These are phyloP conservation scores for Guillardia theta DNA, from an alignment of 78 protist genomes.

Conservation along the genomic window DNA sequence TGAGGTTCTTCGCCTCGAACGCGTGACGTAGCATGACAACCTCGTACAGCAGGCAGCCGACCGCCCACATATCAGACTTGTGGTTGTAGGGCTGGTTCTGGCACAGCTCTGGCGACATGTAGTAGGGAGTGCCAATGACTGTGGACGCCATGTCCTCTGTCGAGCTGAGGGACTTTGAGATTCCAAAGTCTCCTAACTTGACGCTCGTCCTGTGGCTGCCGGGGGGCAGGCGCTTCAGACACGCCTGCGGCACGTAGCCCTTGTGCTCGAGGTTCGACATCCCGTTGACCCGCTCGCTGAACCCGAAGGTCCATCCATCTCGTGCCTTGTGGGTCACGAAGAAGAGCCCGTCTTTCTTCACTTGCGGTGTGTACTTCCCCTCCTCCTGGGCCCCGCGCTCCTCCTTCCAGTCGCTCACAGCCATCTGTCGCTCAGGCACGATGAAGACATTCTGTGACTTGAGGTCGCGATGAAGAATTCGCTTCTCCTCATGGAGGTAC, in stretches of 20 bases:
- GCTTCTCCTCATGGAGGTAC: background rate
- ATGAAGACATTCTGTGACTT: conserved; percentile 51
- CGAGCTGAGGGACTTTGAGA: background rate
- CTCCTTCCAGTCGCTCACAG: no score
- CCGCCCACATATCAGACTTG: background rate
- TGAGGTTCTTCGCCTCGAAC: background rate
- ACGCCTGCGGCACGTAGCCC: no score
- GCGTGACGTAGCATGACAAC: background rate
- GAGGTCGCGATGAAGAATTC: conserved; percentile 58
- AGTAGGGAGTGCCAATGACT: conserved; percentile 58
- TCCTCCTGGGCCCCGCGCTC: no score
- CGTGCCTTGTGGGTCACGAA: no score
- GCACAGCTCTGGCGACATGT: conserved; percentile 59
- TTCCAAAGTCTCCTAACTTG: conserved; percentile 48
- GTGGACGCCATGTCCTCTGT: background rate
- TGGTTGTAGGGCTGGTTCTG: background rate
- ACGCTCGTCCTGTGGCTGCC: background rate
- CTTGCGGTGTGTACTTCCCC: no score
- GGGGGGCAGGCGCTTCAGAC: no score
- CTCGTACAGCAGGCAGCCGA: conserved; percentile 8
- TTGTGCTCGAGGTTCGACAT: no score
- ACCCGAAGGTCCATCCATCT: no score
- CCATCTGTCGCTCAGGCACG: background rate
- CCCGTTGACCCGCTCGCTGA: no score
- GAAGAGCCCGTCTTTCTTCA: no score